Percentiles rank a stretch among this genome's conserved stretches.
Evolutionary conservation across 129 eudicot genomes (phyloP).

Genomic region (Saussurea involucrata): DNA sequence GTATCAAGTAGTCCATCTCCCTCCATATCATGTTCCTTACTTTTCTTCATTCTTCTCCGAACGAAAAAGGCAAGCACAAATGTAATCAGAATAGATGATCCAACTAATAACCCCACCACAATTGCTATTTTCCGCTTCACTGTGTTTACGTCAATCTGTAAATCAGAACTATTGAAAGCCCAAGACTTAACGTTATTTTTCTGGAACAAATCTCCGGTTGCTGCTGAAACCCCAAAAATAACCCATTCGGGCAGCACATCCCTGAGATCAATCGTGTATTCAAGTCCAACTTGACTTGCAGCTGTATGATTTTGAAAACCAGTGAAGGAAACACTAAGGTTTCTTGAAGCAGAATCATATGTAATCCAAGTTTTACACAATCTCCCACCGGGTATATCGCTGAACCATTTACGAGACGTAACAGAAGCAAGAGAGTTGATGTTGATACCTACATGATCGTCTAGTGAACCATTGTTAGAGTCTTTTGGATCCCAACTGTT

Average conservation of each 20-base stretch:
- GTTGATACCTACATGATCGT: background rate
- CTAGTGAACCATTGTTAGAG: background rate
- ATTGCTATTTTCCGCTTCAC: background rate
- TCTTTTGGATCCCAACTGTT: constrained; percentile 24
- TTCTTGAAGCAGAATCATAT: constrained; percentile 15
- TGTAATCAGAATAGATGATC: background rate
- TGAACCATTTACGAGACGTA: background rate
- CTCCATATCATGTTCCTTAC: background rate
- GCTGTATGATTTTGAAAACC: background rate
- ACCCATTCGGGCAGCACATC: constrained; percentile 28
- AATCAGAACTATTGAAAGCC: constrained; percentile 27
- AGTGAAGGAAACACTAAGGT: constrained; percentile 22
- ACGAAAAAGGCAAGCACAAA: background rate
- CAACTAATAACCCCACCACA: background rate
- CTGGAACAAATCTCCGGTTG: constrained; percentile 13
- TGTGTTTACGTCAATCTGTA: background rate
- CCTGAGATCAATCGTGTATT: constrained; percentile 32
- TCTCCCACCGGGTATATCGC: background rate
- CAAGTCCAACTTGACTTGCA: background rate
- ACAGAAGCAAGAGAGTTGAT: background rate
- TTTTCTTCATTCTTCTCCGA: constrained; percentile 14
- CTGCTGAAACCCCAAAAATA: constrained; percentile 35
- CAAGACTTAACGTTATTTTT: constrained; percentile 32
- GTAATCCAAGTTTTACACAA: background rate
- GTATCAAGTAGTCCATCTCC: background rate